Percentiles rank a stretch among this genome's conserved stretches.
Evolutionary conservation across 306 rosid species (phyloP).

Genomic region (apple (Malus domestica)): ASM211411v1 NC_041791.1:27008501-27009000

Average conservation of each 20-base stretch:
- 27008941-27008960: conserved; percentile 27
- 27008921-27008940: conserved; percentile 19
- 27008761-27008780: conserved; percentile 5
- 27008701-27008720: conserved; percentile 33
- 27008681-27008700: conserved; percentile 6
- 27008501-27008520: conserved; percentile 6
- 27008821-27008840: conserved; percentile 29
- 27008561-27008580: no score
- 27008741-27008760: conserved; percentile 15
- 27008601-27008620: no score
- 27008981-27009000: conserved; percentile 27
- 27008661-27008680: conserved; percentile 19
- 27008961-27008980: conserved; percentile 32
- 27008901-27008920: conserved; percentile 18
- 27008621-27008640: no score
- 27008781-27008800: conserved; percentile 17
- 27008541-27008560: no score
- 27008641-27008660: background rate
- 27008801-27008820: background rate
- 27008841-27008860: conserved; percentile 20
- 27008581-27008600: no score
- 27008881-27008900: conserved; percentile 1
- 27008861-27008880: conserved; percentile 7
- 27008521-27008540: conserved; percentile 31
- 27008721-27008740: conserved; percentile 19